Evolutionary conservation across 805 yeast genomes (phyloP).

Genomic region (Sugiyamaella boreocaroliniensis): DNA sequence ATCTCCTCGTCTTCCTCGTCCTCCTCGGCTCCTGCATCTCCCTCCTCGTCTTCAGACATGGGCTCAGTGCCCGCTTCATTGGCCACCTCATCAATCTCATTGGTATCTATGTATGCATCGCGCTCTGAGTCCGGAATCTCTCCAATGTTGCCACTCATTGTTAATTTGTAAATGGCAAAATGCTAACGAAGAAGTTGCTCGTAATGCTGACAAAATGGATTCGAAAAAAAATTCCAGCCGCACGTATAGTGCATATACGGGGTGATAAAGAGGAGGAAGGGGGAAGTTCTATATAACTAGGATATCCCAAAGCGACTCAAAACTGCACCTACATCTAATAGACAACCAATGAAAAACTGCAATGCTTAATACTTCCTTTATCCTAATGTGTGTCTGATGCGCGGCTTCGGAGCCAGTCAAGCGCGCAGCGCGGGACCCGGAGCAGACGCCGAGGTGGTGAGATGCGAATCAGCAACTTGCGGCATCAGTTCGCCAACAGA

Average conservation of each 20-base stretch:
- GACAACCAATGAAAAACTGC: background rate
- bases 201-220: background rate
- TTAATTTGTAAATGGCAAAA: background rate
- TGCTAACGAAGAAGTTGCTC: too few relatives aligned
- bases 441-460: background rate
- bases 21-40: background rate
- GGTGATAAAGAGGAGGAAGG: too few relatives aligned
- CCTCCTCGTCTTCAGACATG: conserved; percentile 4
- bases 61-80: conserved; percentile 2
- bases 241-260: too few relatives aligned
- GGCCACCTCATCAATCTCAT: conserved; percentile 5
- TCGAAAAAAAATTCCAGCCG: background rate
- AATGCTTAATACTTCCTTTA: background rate
- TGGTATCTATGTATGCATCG: background rate
- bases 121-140: background rate
- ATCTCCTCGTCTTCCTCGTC: conserved; percentile 34
- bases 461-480: background rate
- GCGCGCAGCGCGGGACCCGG: background rate
- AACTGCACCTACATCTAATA: too few relatives aligned
- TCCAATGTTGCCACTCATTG: background rate
- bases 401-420: background rate
- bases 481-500: conserved; percentile 5
- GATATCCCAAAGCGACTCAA: too few relatives aligned
- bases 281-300: too few relatives aligned
- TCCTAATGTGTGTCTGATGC: background rate